A percentile compares a stretch with the other conserved stretches of the same genome.
These are phyloP conservation scores for Tricholoma flavovirens DNA, from an alignment of 768 basidiomycete species.

Conservation along the genomic window DNA sequence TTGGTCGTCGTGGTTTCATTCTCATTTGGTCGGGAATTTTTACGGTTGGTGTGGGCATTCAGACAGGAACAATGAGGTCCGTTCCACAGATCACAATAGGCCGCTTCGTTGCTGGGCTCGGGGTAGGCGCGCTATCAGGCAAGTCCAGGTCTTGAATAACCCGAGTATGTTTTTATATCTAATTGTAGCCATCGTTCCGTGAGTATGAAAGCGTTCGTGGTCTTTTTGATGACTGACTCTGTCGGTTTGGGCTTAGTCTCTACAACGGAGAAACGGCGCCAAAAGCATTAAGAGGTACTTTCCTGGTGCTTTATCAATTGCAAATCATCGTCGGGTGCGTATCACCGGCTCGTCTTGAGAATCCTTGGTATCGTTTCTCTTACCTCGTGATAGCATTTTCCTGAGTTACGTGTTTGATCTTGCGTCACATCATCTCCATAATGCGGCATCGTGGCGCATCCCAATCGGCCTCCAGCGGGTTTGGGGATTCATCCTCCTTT, in stretches of 20 bases:
- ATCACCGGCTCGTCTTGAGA: background rate
- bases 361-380: background rate
- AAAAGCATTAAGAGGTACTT: constrained; percentile 64
- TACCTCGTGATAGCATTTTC: constrained; percentile 47
- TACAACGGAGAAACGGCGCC: constrained; percentile 80
- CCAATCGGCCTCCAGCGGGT: constrained; percentile 71
- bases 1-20: constrained; percentile 69
- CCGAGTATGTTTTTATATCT: background rate
- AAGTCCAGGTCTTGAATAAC: constrained; percentile 7
- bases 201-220: constrained; percentile 12
- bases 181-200: constrained; percentile 45
- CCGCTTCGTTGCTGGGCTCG: constrained; percentile 71
- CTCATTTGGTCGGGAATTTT: constrained; percentile 73
- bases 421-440: constrained; percentile 49
- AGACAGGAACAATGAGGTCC: constrained; percentile 57
- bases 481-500: constrained; percentile 62
- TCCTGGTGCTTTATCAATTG: constrained; percentile 69
- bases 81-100: constrained; percentile 65
- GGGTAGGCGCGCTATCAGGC: constrained; percentile 73
- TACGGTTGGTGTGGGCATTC: constrained; percentile 61
- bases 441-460: constrained; percentile 66
- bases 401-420: constrained; percentile 67
- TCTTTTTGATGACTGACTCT: constrained; percentile 19
- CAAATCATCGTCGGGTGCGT: constrained; percentile 68
- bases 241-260: constrained; percentile 24